phyloP scores from a whole-genome alignment of 768 basidiomycete genomes.

The Panaeolus cyanescens region DNA sequence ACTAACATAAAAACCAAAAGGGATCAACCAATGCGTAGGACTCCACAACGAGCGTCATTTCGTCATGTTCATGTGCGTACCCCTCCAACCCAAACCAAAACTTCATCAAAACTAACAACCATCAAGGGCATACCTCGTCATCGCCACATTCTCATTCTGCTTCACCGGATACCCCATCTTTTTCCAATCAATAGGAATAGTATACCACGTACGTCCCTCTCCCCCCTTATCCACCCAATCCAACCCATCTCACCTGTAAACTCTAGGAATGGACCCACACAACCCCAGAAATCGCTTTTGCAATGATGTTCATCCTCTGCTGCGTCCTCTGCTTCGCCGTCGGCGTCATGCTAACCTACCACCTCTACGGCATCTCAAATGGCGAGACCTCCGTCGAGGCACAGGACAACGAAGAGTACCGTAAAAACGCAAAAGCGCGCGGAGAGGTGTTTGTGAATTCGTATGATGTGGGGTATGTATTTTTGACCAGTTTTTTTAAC shows the following conservation, averaged over 20 bases:
- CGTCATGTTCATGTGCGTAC: slow-evolving; percentile 86
- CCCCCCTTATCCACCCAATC: background rate
- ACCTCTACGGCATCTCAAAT: slow-evolving; percentile 65
- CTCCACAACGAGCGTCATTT: slow-evolving; percentile 96
- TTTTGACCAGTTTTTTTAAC: background rate
- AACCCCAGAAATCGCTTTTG: slow-evolving; percentile 70
- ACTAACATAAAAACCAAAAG: slow-evolving; percentile 36
- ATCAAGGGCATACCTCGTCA: slow-evolving; percentile 75
- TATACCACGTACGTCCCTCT: slow-evolving; percentile 38
- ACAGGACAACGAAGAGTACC: slow-evolving; percentile 84
- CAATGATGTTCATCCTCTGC: slow-evolving; percentile 76
- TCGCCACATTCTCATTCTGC: slow-evolving; percentile 64
- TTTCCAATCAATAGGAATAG: slow-evolving; percentile 58
- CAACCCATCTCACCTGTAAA: background rate
- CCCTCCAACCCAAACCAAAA: background rate
- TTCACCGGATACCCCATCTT: slow-evolving; percentile 65
- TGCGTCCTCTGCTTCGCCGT: slow-evolving; percentile 77
- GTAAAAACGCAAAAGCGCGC: slow-evolving; percentile 62
- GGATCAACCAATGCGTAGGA: slow-evolving; percentile 98
- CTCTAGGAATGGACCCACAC: slow-evolving; percentile 52
- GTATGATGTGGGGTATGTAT: slow-evolving; percentile 80
- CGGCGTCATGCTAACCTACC: slow-evolving; percentile 70
- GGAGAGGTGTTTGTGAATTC: slow-evolving; percentile 85
- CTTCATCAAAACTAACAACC: background rate
- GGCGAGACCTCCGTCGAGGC: slow-evolving; percentile 92